Conservation (phyloP, 768 basidiomycete genomes). For the Floccularia luteovirens region DNA sequence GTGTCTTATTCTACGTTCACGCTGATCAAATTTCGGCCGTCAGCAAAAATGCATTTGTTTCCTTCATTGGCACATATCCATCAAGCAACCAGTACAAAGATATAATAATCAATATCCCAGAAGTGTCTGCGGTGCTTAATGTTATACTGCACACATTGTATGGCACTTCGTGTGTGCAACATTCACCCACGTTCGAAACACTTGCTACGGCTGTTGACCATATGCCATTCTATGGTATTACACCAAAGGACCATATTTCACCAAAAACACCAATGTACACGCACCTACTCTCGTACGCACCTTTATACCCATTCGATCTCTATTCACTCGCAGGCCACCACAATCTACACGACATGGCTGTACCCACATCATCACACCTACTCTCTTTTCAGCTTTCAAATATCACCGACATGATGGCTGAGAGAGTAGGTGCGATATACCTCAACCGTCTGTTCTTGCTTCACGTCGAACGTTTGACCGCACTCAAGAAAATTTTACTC, state of each 20-base stretch:
- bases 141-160: constrained; percentile 52
- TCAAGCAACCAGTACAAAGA: constrained; percentile 8
- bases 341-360: constrained; percentile 28
- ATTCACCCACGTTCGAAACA: constrained; percentile 40
- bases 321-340: constrained; percentile 31
- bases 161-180: constrained; percentile 39
- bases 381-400: constrained; percentile 22
- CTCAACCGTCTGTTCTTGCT: constrained; percentile 31
- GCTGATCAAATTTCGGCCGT: constrained; percentile 28
- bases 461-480: constrained; percentile 23
- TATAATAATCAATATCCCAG: constrained; percentile 33
- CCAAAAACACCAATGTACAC: constrained; percentile 19
- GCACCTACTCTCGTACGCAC: constrained; percentile 24
- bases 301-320: constrained; percentile 25
- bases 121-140: constrained; percentile 40
- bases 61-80: constrained; percentile 19
- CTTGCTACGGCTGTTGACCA: constrained; percentile 34
- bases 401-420: constrained; percentile 28
- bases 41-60: constrained; percentile 39
- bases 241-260: constrained; percentile 14
- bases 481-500: constrained; percentile 22
- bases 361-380: constrained; percentile 26
- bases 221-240: constrained; percentile 17
- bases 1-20: constrained; percentile 59
- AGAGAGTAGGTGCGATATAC: constrained; percentile 31